Evolutionary conservation across 345 rosid species (phyloP).

Genomic region (Lagerstroemia speciosa): DNA sequence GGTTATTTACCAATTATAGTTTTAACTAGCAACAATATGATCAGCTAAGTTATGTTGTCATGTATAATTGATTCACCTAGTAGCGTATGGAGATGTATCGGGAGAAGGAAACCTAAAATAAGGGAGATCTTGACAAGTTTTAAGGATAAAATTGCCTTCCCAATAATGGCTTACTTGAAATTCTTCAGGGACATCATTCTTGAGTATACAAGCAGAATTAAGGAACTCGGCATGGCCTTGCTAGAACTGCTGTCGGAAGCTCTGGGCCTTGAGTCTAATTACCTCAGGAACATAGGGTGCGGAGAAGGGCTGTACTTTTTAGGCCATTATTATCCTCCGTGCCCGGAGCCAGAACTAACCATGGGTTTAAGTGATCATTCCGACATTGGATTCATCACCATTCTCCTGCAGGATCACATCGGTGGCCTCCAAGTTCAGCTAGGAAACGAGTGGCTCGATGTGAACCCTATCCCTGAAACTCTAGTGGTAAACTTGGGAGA

Average conservation of each 20-base stretch:
- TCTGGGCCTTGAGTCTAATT: slow-evolving; percentile 18
- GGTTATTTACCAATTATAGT: too few species aligned
- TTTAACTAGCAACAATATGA: background rate
- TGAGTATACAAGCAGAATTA: slow-evolving; percentile 14
- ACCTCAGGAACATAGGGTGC: slow-evolving; percentile 20
- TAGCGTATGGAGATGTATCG: too few species aligned
- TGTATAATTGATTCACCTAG: background rate
- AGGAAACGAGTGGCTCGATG: slow-evolving; percentile 23
- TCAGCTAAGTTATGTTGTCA: background rate
- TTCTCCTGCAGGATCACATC: slow-evolving; percentile 27
- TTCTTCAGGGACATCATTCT: slow-evolving; percentile 22
- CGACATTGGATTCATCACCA: slow-evolving; percentile 19
- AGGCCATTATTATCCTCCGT: slow-evolving; percentile 33
- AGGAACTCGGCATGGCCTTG: slow-evolving; percentile 6
- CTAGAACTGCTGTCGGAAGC: slow-evolving; percentile 29
- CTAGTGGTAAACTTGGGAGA: slow-evolving; percentile 24
- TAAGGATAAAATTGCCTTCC: background rate
- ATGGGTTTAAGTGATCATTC: slow-evolving; percentile 23
- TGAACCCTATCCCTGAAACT: slow-evolving; percentile 14
- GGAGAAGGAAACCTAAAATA: too few species aligned
- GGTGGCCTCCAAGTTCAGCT: slow-evolving; percentile 33
- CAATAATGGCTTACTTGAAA: background rate
- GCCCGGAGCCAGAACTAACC: slow-evolving; percentile 33
- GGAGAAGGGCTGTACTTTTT: slow-evolving; percentile 12
- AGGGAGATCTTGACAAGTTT: background rate